Percentiles rank a stretch among this genome's conserved stretches.
These are phyloP conservation scores for Cryphonectria parasitica DNA, from an alignment of 2,329 filamentous ascomycete genomes.

Conservation along the genomic window DNA sequence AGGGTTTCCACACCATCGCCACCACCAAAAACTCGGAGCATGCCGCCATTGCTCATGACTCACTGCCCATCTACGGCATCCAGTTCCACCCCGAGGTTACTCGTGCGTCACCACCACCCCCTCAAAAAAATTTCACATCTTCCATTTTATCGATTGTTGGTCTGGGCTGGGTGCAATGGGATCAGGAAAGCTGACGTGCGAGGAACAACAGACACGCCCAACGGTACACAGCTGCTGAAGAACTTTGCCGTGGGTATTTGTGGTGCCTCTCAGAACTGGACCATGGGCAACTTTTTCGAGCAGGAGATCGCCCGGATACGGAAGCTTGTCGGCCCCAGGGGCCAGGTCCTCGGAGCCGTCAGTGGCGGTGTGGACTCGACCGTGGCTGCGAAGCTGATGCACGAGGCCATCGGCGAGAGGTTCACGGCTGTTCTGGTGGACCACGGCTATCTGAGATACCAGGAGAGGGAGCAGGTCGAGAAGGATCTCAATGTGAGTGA, in stretches of 20 bases:
- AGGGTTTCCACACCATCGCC: slow-evolving; percentile 74
- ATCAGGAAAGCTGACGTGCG: not conserved
- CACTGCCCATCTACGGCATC: slow-evolving; percentile 75
- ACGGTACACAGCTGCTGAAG: slow-evolving; percentile 70
- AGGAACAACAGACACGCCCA: slow-evolving; percentile 40
- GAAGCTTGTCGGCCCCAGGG: slow-evolving; percentile 77
- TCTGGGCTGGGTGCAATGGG: not conserved
- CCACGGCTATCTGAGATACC: slow-evolving; percentile 79
- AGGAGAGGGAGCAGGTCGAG: slow-evolving; percentile 83
- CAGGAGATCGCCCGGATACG: slow-evolving; percentile 82
- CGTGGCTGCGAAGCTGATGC: slow-evolving; percentile 84
- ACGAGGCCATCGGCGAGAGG: slow-evolving; percentile 74
- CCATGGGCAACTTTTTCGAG: slow-evolving; percentile 81
- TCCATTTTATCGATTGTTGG: not conserved
- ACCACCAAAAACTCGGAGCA: slow-evolving; percentile 76
- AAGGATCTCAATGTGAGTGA: slow-evolving; percentile 43
- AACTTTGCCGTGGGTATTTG: slow-evolving; percentile 91
- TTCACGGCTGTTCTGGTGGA: slow-evolving; percentile 79
- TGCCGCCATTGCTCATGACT: slow-evolving; percentile 76
- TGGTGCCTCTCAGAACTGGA: slow-evolving; percentile 76
- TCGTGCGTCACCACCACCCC: slow-evolving; percentile 14
- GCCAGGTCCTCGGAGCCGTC: slow-evolving; percentile 66
- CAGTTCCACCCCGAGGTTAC: slow-evolving; percentile 88
- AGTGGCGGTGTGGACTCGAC: slow-evolving; percentile 86
- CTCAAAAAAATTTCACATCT: not conserved